Evolutionary conservation across 2,329 filamentous ascomycete genomes (phyloP), one percentile per base, ranked within the genome.

Genomic region (Trichoderma afroharzianum): DNA sequence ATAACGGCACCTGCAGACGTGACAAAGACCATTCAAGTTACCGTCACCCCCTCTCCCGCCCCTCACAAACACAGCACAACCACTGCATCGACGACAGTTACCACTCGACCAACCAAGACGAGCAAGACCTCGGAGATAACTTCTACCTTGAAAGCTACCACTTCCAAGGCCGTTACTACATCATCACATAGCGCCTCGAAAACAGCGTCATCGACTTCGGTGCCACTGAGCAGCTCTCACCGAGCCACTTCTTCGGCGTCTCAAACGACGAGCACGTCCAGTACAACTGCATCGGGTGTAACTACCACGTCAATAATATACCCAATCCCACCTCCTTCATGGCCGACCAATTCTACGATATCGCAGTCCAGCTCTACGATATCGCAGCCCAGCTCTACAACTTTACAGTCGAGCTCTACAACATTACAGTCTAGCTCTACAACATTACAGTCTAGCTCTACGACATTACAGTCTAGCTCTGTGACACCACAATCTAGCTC

Each of bases 21-120:
- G 28, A 78, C 78, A 12, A 74, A 75, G 8, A 78, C 77, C 8
- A 61, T 80, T 30, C 78, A 36, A 36, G 33, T 36, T 36, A 36
- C 77, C 11, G 77, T 81, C 5, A 78, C 79, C 6, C 74, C 76
- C 6, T 78, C 79, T 6, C 74, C 75, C 8, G 69, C 57, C 24
- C 67, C 67, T 39, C 18, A 50, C 39, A 55, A 39, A n/a, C 47
- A 73, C 18, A 58, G 61, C 11, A 67, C 47, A n/a, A 57, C 63
- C n/a, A 50, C 73, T 71, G 32, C 55, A 12, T 30, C 64, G 15
- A 6, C 68, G 11, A 58, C 71, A 55, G 15, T 14, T 12, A 70
- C 53, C 24, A 53, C 30, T 30, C 36, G 71, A 5, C 66, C 43
- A 24, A 24, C 50, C 12, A 18, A 12, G 4, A 43, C 21, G 7